These are phyloP conservation scores for Actinomortierella ambigua DNA, from an alignment of 371 early-diverging fungal genomes.

Conservation along the genomic window DNA sequence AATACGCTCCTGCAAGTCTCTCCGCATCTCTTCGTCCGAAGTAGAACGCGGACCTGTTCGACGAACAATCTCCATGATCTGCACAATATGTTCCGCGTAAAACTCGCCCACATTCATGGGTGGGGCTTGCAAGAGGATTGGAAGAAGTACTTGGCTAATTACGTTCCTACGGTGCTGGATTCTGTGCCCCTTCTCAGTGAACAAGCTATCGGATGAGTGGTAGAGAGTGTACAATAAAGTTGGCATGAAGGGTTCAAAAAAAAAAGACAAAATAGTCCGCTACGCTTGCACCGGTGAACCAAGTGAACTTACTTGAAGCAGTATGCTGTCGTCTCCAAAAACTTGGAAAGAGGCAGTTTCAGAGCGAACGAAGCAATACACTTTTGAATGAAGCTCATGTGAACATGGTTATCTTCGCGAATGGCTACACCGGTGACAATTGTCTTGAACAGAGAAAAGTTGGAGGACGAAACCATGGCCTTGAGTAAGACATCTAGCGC, in stretches of 20 bases:
- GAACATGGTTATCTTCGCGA: conserved; percentile 58
- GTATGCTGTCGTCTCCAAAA: conserved; percentile 44
- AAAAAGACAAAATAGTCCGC: neutral
- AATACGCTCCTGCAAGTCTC: conserved; percentile 52
- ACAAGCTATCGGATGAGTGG: conserved; percentile 40
- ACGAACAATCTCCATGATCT: conserved; percentile 53
- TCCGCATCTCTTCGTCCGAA: conserved; percentile 45
- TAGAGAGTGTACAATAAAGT: neutral
- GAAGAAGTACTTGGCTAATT: conserved; percentile 51
- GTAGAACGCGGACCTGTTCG: conserved; percentile 31
- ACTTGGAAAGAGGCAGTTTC: conserved; percentile 47
- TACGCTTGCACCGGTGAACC: neutral
- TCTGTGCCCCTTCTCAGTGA: conserved; percentile 42
- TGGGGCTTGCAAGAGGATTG: conserved; percentile 51
- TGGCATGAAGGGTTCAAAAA: neutral
- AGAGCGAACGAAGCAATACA: conserved; percentile 49
- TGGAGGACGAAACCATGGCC: conserved; percentile 51
- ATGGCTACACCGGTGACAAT: conserved; percentile 56
- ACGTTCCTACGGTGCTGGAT: conserved; percentile 52
- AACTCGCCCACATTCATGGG: conserved; percentile 50
- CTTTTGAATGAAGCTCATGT: conserved; percentile 49
- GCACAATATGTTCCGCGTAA: conserved; percentile 52
- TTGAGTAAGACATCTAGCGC: conserved; percentile 58
- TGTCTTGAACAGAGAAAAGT: conserved; percentile 52
- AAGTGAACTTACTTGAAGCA: conserved; percentile 52